Evolutionary conservation across 495 filamentous ascomycete species (phyloP).

Genomic region (Podospora comata): DNA sequence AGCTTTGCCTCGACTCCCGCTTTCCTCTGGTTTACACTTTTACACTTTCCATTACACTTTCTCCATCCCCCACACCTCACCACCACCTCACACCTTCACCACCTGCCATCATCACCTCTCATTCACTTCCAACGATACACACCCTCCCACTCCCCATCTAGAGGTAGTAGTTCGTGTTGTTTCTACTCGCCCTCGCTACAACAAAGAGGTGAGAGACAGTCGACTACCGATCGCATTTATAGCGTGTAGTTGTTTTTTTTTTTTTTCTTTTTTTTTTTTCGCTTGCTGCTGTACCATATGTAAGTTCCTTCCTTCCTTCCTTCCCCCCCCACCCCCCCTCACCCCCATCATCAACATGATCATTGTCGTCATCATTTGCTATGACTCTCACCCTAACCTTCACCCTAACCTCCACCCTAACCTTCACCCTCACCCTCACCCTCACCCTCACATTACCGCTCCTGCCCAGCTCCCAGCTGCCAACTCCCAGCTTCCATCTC

Average conservation of each 20-base stretch:
- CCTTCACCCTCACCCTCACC: neutral
- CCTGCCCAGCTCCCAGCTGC: too few species aligned
- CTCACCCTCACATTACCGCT: neutral
- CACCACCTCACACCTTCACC: neutral
- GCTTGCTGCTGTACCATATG: too few species aligned
- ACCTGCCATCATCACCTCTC: neutral
- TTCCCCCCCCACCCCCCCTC: neutral
- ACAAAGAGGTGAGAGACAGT: too few species aligned
- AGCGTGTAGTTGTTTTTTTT: too few species aligned
- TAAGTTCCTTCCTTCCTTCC: too few species aligned
- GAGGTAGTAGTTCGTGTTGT: too few species aligned
- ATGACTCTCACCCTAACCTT: neutral
- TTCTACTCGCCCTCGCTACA: too few species aligned
- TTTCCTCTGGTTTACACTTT: constrained; percentile 2
- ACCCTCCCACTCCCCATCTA: too few species aligned
- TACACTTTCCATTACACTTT: neutral
- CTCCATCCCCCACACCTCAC: neutral
- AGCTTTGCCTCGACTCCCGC: neutral
- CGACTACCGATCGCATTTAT: too few species aligned
- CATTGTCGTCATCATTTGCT: neutral
- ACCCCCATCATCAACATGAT: neutral
- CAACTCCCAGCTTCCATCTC: neutral
- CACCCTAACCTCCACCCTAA: neutral
- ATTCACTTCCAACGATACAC: neutral
- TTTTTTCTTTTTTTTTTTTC: too few species aligned